phyloP scores from a whole-genome alignment of 2,329 filamentous ascomycete species.

The Alternaria atra region DNA sequence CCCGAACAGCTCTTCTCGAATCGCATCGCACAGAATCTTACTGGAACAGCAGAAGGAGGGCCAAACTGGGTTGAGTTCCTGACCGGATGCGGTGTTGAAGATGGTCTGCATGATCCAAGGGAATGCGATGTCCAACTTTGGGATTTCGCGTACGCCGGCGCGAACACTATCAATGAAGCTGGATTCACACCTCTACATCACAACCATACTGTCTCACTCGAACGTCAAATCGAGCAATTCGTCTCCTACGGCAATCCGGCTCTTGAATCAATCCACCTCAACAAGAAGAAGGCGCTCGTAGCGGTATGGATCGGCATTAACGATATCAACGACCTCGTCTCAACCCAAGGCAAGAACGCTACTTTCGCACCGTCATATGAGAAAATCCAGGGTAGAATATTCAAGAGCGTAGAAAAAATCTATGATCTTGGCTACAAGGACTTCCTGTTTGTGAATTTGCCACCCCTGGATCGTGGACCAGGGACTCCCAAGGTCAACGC shows the following conservation, averaged over 20 bases:
- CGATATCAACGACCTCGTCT: slow-evolving; percentile 62
- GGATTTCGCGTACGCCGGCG: slow-evolving; percentile 66
- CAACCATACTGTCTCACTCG: slow-evolving; percentile 59
- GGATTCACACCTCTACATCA: slow-evolving; percentile 59
- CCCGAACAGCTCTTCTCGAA: slow-evolving; percentile 56
- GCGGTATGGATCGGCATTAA: slow-evolving; percentile 67
- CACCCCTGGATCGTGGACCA: slow-evolving; percentile 59
- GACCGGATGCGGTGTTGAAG: slow-evolving; percentile 60
- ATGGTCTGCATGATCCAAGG: slow-evolving; percentile 55
- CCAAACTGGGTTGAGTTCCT: slow-evolving; percentile 66
- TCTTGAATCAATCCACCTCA: slow-evolving; percentile 40
- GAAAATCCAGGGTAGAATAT: slow-evolving; percentile 53
- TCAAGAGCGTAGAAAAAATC: slow-evolving; percentile 54
- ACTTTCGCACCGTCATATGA: slow-evolving; percentile 59
- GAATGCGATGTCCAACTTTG: slow-evolving; percentile 61
- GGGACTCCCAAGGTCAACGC: slow-evolving; percentile 55
- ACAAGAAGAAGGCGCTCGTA: slow-evolving; percentile 55
- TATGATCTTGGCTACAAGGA: slow-evolving; percentile 56
- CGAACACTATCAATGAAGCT: slow-evolving; percentile 56
- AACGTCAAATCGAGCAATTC: slow-evolving; percentile 62
- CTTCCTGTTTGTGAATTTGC: slow-evolving; percentile 62
- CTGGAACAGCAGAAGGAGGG: slow-evolving; percentile 58
- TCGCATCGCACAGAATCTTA: slow-evolving; percentile 63
- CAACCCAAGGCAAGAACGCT: slow-evolving; percentile 48
- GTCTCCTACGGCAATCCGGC: slow-evolving; percentile 56